Evolutionary conservation across 768 basidiomycete genomes (phyloP).

Genomic region (Boletales sp.): DNA sequence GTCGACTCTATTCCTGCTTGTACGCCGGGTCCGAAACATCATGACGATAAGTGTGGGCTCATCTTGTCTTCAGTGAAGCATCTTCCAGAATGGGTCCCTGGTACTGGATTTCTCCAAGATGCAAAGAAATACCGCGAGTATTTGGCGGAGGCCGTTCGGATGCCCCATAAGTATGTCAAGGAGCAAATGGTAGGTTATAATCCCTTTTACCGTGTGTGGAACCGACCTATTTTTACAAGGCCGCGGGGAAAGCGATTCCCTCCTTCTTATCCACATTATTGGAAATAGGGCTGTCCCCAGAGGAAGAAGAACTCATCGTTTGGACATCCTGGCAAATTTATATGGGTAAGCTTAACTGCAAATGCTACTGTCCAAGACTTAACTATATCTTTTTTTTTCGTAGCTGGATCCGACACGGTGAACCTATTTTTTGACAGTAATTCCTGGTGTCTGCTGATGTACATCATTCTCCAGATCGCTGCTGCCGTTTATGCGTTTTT

Average conservation of each 20-base stretch:
- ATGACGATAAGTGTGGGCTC: background rate
- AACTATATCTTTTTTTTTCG: background rate
- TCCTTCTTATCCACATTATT: slow-evolving; percentile 19
- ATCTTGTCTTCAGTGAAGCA: slow-evolving; percentile 18
- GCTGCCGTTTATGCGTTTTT: slow-evolving; percentile 20
- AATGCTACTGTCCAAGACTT: too few species aligned
- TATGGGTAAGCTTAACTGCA: background rate
- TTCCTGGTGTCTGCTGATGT: too few species aligned
- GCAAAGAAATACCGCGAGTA: slow-evolving; percentile 25
- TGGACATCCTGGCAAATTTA: slow-evolving; percentile 15
- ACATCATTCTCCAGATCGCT: slow-evolving; percentile 2
- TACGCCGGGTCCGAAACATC: background rate
- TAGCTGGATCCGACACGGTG: slow-evolving; percentile 45
- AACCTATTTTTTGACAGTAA: slow-evolving; percentile 3
- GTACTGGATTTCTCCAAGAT: slow-evolving; percentile 31
- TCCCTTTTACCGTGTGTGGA: background rate
- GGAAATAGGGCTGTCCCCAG: slow-evolving; percentile 6
- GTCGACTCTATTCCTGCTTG: slow-evolving; percentile 22
- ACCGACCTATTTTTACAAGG: slow-evolving; percentile 5
- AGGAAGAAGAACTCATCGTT: slow-evolving; percentile 20
- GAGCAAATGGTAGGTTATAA: slow-evolving; percentile 45
- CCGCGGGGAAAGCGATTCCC: slow-evolving; percentile 10
- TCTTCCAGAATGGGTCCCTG: slow-evolving; percentile 35
- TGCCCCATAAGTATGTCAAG: slow-evolving; percentile 43
- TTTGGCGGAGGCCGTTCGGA: slow-evolving; percentile 37